A percentile compares a stretch with the other conserved stretches of the same genome.
Conservation (phyloP, 345 rosid species). For the Erucastrum elatum region DNA sequence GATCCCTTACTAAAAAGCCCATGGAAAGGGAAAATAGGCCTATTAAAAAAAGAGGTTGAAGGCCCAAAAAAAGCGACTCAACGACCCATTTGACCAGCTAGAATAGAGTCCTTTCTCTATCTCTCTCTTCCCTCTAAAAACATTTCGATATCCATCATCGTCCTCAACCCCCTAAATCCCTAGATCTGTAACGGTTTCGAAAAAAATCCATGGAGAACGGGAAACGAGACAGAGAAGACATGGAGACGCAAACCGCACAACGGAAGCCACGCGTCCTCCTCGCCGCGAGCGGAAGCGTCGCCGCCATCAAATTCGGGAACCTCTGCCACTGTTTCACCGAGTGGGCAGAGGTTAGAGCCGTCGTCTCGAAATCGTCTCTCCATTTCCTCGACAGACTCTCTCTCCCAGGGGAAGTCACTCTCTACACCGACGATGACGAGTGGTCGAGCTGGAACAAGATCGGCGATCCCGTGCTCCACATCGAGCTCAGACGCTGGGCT, state of each 20-base stretch:
- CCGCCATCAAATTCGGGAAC: slow-evolving; percentile 85
- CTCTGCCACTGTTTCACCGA: slow-evolving; percentile 82
- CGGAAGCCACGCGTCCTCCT: slow-evolving; percentile 71
- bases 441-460: slow-evolving; percentile 85
- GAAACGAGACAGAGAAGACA: slow-evolving; percentile 43
- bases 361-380: slow-evolving; percentile 70
- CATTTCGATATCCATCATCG: background rate
- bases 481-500: slow-evolving; percentile 93
- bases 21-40: background rate
- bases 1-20: background rate
- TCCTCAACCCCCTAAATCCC: background rate
- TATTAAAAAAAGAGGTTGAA: background rate
- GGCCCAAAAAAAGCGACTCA: background rate
- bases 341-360: slow-evolving; percentile 93
- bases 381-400: slow-evolving; percentile 75
- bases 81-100: slow-evolving; percentile 20
- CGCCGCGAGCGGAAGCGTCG: slow-evolving; percentile 93
- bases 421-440: slow-evolving; percentile 85
- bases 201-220: slow-evolving; percentile 29
- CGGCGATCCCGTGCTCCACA: slow-evolving; percentile 90
- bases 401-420: slow-evolving; percentile 63
- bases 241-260: slow-evolving; percentile 34
- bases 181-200: background rate
- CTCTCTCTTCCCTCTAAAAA: slow-evolving; percentile 36
- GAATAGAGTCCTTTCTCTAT: slow-evolving; percentile 15